Evolutionary conservation across 1,139 yeast species (phyloP), one percentile per base, ranked within the genome.

Genomic region (Pichia sp.): DNA sequence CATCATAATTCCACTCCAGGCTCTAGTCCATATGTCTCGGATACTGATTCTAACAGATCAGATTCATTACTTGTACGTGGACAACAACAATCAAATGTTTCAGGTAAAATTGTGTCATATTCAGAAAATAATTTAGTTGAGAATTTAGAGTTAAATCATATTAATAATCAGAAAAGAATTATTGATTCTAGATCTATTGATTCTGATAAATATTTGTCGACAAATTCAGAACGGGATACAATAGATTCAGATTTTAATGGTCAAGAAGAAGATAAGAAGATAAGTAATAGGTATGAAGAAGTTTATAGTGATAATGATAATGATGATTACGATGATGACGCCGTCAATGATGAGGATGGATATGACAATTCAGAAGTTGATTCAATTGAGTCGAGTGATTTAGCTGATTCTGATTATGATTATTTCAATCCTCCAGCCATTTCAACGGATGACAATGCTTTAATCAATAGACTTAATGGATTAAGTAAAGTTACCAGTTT

Each of bases 341-440:
- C 16, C 16, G 16, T 16, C 16, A 16, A 16, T 16, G 16, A 16
- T 16, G 16, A 16, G 16, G 16, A 16, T 16, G 16, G 16, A 16
- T 16, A 16, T 16, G 16, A 16, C 16, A 16, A n/a, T 25, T 43
- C 48, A 2, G 49, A 42, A 23, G 51, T 47, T 16, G 49, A 49
- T 35, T 51, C 53, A 4, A 52, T 52, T 31, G 54, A 50, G 30
- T 48, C 53, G 4, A 51, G 54, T 32, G 52, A 46, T 16, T 32
- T 52, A 12, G 53, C 48, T n/a, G 53, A 51, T 30, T 50, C 51
- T 3, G 51, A 48, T 38, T 46, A 50, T 35, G 48, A 49, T 25
- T 46, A 48, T 32, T 38, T 41, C 16, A 43, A 41, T 38, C 41
- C 47, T 3, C 42, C 49, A 6, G 24, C 34, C 3, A 26, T 30